Percentiles rank a stretch among this genome's conserved stretches.
These are phyloP conservation scores for Hyphopichia homilentoma DNA, from an alignment of 805 yeast genomes.

Conservation along the genomic window DNA sequence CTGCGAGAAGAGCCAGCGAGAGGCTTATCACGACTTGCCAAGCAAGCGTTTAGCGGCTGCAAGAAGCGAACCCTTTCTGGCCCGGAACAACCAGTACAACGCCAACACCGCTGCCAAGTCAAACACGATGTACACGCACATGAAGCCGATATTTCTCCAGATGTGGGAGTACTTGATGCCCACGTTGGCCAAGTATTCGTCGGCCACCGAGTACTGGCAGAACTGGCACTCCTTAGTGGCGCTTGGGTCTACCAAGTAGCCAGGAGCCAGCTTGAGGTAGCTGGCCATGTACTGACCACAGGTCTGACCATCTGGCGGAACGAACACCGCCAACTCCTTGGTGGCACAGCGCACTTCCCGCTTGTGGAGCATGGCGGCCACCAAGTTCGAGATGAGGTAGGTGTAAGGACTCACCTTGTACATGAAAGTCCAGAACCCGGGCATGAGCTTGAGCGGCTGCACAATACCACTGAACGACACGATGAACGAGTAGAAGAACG, in stretches of 20 bases:
- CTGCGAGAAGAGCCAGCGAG: too few species aligned
- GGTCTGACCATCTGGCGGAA: constrained; percentile 19
- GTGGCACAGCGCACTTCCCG: constrained; percentile 33
- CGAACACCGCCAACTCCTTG: constrained; percentile 16
- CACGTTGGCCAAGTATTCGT: constrained; percentile 50
- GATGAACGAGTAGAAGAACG: constrained; percentile 27
- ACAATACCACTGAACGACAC: constrained; percentile 36
- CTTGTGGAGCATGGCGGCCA: constrained; percentile 24
- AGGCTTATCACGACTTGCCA: too few species aligned
- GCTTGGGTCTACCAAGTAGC: constrained; percentile 39
- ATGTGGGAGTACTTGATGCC: constrained; percentile 46
- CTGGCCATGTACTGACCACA: constrained; percentile 18
- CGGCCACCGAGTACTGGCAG: constrained; percentile 58
- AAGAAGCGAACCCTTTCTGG: neutral
- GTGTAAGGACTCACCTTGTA: constrained; percentile 66
- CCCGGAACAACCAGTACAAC: constrained; percentile 59
- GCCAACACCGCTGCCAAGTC: constrained; percentile 28
- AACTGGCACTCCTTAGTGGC: constrained; percentile 53
- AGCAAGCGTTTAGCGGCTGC: neutral
- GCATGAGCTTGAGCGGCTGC: constrained; percentile 27
- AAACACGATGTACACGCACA: constrained; percentile 32
- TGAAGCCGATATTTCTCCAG: constrained; percentile 66
- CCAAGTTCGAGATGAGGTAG: constrained; percentile 57
- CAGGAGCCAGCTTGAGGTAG: constrained; percentile 41
- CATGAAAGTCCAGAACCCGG: constrained; percentile 63